These are phyloP conservation scores for Beta lomatogona DNA, from an alignment of 179 eudicot species.

Conservation along the genomic window DNA sequence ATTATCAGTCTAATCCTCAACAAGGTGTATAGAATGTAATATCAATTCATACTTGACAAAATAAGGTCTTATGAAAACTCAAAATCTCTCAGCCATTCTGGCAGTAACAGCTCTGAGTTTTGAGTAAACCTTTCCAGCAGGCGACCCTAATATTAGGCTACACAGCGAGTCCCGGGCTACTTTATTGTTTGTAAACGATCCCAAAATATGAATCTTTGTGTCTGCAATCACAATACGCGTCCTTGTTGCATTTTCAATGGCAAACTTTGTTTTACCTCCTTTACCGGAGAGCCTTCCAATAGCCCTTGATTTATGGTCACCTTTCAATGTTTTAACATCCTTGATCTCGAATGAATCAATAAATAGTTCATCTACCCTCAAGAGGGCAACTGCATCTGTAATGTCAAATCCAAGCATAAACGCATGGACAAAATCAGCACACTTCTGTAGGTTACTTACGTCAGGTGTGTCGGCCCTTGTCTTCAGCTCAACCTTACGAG, in stretches of 20 bases:
- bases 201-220: slow-evolving; percentile 65
- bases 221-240: slow-evolving; percentile 79
- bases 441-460: slow-evolving; percentile 66
- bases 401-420: slow-evolving; percentile 84
- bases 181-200: slow-evolving; percentile 63
- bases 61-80: slow-evolving; percentile 19
- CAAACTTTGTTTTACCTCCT: slow-evolving; percentile 81
- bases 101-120: slow-evolving; percentile 76
- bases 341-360: slow-evolving; percentile 77
- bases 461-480: slow-evolving; percentile 76
- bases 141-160: slow-evolving; percentile 79
- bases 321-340: slow-evolving; percentile 76
- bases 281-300: slow-evolving; percentile 80
- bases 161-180: slow-evolving; percentile 74
- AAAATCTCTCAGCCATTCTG: slow-evolving; percentile 70
- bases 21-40: neutral
- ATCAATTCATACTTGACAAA: neutral
- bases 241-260: slow-evolving; percentile 77
- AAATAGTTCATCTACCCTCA: slow-evolving; percentile 71
- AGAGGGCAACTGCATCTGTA: slow-evolving; percentile 61
- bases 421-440: slow-evolving; percentile 80
- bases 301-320: slow-evolving; percentile 79
- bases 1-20: neutral
- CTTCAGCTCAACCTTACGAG: slow-evolving; percentile 69
- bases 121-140: slow-evolving; percentile 87